Conservation (phyloP, 108 stramenopile species). For the Cyclotella distinguenda region DNA sequence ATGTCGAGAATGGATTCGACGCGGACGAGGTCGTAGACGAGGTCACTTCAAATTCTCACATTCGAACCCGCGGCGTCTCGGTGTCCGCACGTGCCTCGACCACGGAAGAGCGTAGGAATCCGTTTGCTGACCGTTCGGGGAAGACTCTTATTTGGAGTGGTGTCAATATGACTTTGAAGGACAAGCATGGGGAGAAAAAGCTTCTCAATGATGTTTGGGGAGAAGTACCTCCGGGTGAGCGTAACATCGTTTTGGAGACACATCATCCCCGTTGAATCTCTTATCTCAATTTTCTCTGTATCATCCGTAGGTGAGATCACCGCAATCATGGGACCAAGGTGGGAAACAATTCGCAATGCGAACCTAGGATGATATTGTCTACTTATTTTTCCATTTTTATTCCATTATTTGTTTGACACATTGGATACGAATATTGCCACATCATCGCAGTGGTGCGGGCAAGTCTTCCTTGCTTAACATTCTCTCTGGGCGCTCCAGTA, state of each 20-base stretch:
- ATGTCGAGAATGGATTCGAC: neutral
- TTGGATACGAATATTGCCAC: no score
- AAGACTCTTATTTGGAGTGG: constrained; percentile 61
- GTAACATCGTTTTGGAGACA: no score
- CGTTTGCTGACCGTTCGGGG: constrained; percentile 66
- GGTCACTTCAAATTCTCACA: neutral
- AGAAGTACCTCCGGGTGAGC: constrained; percentile 63
- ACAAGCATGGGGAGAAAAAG: constrained; percentile 27
- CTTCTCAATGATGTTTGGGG: constrained; percentile 68
- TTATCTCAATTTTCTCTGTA: neutral
- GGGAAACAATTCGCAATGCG: no score
- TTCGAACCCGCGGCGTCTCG: neutral
- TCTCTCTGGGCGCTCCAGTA: constrained; percentile 63
- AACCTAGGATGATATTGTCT: no score
- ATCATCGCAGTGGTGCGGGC: constrained; percentile 71
- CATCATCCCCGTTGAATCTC: no score
- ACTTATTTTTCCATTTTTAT: no score
- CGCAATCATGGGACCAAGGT: constrained; percentile 79
- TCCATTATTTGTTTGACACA: no score
- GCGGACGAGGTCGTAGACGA: neutral
- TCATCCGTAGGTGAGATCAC: constrained; percentile 53
- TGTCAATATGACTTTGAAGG: constrained; percentile 70
- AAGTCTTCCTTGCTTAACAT: constrained; percentile 85
- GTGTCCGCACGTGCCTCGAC: constrained; percentile 24
- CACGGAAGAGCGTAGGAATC: constrained; percentile 45